These are phyloP conservation scores for Sporothrix dimorphospora DNA, from an alignment of 2,329 filamentous ascomycete genomes.

Conservation along the genomic window DNA sequence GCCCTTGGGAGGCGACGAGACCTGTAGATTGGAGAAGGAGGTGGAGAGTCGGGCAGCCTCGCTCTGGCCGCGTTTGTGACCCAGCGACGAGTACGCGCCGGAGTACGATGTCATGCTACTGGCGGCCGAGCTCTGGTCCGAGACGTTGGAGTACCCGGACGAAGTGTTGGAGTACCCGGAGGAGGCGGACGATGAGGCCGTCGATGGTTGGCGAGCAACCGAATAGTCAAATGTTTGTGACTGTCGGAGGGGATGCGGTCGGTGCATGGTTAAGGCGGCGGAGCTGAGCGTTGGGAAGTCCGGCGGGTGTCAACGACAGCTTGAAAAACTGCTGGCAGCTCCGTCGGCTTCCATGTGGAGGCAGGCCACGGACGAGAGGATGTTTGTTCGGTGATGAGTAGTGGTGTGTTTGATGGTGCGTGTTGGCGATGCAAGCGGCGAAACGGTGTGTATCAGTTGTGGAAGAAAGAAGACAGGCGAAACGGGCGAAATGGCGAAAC, in stretches of 20 bases:
- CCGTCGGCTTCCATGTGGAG: constrained; percentile 28
- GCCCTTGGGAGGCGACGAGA: constrained; percentile 44
- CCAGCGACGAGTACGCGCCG: constrained; percentile 55
- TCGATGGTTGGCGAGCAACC: constrained; percentile 67
- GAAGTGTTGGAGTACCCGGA: constrained; percentile 63
- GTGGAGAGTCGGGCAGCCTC: constrained; percentile 62
- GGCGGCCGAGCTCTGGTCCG: constrained; percentile 51
- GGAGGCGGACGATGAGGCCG: constrained; percentile 70
- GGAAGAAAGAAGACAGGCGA: neutral
- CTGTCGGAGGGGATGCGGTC: constrained; percentile 61
- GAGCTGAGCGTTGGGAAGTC: constrained; percentile 13
- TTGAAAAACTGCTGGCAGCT: constrained; percentile 32
- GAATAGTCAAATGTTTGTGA: constrained; percentile 55
- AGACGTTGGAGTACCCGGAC: constrained; percentile 51
- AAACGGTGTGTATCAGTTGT: neutral
- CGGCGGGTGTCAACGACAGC: constrained; percentile 37
- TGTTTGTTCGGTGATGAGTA: neutral
- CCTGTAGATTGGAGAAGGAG: constrained; percentile 46
- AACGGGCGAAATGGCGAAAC: neutral
- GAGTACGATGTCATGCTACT: constrained; percentile 77
- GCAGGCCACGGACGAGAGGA: neutral
- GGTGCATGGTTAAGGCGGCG: constrained; percentile 55
- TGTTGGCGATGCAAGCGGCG: neutral
- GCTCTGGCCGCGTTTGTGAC: constrained; percentile 76
- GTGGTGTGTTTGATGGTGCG: neutral